Evolutionary conservation across 148 eudicot species (phyloP), one percentile per base, ranked within the genome.

Genomic region (Oxyria digyna): DNA sequence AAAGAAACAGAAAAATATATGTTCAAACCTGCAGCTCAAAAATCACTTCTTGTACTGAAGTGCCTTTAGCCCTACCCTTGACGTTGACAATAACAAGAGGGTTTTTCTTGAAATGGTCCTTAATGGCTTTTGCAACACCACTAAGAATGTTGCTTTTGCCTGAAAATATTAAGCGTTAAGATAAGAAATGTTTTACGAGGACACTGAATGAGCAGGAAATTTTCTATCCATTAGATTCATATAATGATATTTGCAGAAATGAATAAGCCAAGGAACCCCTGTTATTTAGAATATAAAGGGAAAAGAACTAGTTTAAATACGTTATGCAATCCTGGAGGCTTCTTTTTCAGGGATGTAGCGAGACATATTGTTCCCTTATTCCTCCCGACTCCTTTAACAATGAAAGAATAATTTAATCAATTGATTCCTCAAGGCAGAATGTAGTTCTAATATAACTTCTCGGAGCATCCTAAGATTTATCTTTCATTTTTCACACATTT

Each of bases 61-160:
- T 88, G 74, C 96, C 99, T 77, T 88, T 85, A 59, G 96, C 97
- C 78, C 97, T 84, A 72, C 91, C 97, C 83, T 94, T 91, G 68
- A 94, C 85, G 76, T 88, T 91, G 55, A 94, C 93, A 41, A 94
- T 85, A 37, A 90, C 99, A 68, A 91, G 83, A 73, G 97, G 91
- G 77, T 94, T 71, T 78, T 84, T 88, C 80, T 84, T 75, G 73
- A 94, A 94, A 78, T 91, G 97, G 33, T 77, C 78, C 71, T 80
- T 87, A 65, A 94, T 87, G 31, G 96, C 74, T 81, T 85, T 88
- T 40, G 93, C 99, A 67, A 88, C 80, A 37, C 97, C 97, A 74
- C 82, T 77, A 23, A 91, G 75, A 38, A 81, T 75, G 75, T 94
- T 88, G 83, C 89, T 94, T 74, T 69, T 91, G 71, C 97, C 97